Conservation (phyloP, 169 alveolate species). For the Neospora caninum region DNA sequence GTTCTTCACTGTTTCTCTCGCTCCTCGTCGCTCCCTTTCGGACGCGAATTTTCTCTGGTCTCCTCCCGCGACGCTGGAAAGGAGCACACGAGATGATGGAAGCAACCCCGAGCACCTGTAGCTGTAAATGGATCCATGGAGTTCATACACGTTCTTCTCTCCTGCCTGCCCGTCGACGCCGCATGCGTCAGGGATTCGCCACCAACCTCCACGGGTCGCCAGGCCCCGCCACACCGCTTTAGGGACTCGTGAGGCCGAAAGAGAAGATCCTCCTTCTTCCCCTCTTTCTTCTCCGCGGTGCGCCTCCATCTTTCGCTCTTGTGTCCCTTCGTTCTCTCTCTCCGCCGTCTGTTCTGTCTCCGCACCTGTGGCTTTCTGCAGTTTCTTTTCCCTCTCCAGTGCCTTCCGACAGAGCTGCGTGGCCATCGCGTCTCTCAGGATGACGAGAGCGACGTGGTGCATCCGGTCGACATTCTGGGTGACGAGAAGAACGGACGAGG, state of each 20-base stretch:
- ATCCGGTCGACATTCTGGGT: slow-evolving; percentile 63
- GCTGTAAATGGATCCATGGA: slow-evolving; percentile 12
- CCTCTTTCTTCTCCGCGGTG: neutral
- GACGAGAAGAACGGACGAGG: slow-evolving; percentile 51
- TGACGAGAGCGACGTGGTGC: slow-evolving; percentile 44
- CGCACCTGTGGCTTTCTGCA: neutral
- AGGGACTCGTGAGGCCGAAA: neutral
- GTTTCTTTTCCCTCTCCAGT: no score
- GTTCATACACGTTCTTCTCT: neutral
- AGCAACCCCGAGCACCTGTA: slow-evolving; percentile 13
- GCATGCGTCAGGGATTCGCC: neutral
- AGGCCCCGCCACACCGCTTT: neutral
- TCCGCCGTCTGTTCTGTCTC: neutral
- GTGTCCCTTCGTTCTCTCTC: neutral
- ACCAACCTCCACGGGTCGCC: neutral
- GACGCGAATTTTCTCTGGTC: neutral
- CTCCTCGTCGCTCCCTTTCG: neutral
- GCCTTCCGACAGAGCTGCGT: neutral
- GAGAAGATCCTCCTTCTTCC: neutral
- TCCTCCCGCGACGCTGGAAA: no score
- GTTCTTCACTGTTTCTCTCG: neutral
- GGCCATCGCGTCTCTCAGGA: neutral
- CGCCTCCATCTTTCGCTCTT: neutral
- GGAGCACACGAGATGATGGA: neutral
- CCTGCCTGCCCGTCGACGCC: neutral